Base-by-base conservation (phyloP, 495 filamentous ascomycete genomes). In the Melanomma pulvis-pyrius region DNA sequence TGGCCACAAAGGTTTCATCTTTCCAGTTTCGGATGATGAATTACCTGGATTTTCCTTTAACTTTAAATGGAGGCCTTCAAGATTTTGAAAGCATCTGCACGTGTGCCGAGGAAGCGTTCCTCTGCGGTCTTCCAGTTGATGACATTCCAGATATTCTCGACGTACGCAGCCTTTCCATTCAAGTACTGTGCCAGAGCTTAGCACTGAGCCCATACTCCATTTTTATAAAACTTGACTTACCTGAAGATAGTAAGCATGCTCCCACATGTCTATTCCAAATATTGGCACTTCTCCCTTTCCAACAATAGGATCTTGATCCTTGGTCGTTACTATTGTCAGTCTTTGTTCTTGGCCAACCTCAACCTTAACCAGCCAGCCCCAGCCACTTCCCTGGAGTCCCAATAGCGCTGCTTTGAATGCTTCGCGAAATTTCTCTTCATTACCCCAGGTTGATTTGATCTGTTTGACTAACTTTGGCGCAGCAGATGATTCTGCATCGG, bases 181-280 rank as follows among this genome's bases (percentile, higher is more conserved):
- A 71, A 63, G 56, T 79, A 79, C 74, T 72, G 17, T n/a, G 32
- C 1, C n/a, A 15, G 22, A 34, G 12, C 7, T 63, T 19, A 68
- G 51, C 28, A 6, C 3, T 15, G 17, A 12, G 3, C n/a, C 13
- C n/a, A 2, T 44, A n/a, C 4, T 15, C 39, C 8, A 3, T 11
- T 11, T 11, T 15, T 17, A n/a, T 3, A 15, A 44, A 44, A n/a
- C 51, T 1, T 22, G 28, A 49, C 53, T 59, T 57, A 71, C 68
- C 63, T 76, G 74, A 24, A 79, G 59, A 67, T 79, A 79, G 55
- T 79, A 79, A 0, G 77, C 77, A 71, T 79, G 77, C 71, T 79
- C 77, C 77, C 77, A 79, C 62, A 78, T 78, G 58, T 79, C 77
- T 3, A 79, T 58, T 2, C 75, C 77, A 41, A 79, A 68, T 49